Evolutionary conservation across 768 basidiomycete genomes (phyloP), one percentile per base, ranked within the genome.

Genomic region (Suillus hirtellus): DNA sequence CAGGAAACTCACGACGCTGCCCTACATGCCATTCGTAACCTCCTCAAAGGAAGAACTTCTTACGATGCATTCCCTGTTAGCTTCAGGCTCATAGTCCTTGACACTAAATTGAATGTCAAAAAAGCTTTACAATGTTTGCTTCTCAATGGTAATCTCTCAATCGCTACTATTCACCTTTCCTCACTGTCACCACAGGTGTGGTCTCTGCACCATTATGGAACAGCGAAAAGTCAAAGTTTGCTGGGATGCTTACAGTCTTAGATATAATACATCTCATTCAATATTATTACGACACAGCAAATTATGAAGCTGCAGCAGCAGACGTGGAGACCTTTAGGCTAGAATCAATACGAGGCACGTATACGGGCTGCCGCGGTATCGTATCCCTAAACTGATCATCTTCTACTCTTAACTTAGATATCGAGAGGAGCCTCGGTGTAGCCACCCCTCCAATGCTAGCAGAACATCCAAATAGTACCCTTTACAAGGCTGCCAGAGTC

Each of bases 261-360:
- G 97, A 99, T 76, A 95, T 99, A 75, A 98, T 99, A 63, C 97
- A 99, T 75, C 87, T 99, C 67, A 99, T 99, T 67, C 97, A 99
- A 71, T 97, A 96, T 79, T 99, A 98, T 76, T 97, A 98, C 76
- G 87, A 89, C 54, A 93, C 90, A 14, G 79, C 84, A 2, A 88
- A 91, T 38, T 88, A 88, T 43, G 95, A 95, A 69, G 87, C 86
- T 60, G 96, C 95, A 6, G 86, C 89, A 0, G 85, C 89, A 12
- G 95, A 99, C 69, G 96, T 99, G 3, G 96, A 99, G 73, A 90
- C 87, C 0, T 94, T 99, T 74, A 85, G 92, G 38, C 81, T 99
- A 37, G 92, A 96, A 72, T 87, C 88, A 56, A 78, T 99, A 64
- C 80, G 97, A 86, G 95, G 96, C 93, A 71, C 44, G 84, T 75